Conservation (phyloP, 2,329 filamentous ascomycete species). For the Clonostachys byssicola region DNA sequence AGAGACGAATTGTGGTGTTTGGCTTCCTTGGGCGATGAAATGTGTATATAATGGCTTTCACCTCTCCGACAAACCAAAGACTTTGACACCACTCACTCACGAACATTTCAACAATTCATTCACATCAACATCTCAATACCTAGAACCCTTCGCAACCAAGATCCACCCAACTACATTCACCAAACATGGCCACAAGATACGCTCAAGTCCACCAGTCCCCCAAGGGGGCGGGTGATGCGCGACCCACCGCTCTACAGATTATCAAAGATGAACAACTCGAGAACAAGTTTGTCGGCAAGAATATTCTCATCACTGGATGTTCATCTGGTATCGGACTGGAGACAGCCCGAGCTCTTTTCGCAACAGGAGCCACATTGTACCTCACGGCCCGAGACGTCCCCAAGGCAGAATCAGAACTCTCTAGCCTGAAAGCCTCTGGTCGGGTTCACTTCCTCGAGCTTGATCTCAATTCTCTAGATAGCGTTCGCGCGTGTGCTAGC, state of each 20-base stretch:
- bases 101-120: no score
- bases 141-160: no score
- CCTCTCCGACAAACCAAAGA: no score
- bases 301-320: conserved; percentile 33
- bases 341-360: conserved; percentile 31
- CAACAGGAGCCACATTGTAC: conserved; percentile 37
- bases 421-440: background rate
- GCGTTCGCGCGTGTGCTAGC: conserved; percentile 7
- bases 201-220: background rate
- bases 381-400: conserved; percentile 31
- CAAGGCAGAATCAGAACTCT: conserved; percentile 12
- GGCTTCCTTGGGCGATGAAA: no score
- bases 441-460: background rate
- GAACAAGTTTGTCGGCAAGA: conserved; percentile 8
- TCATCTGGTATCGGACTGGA: conserved; percentile 36
- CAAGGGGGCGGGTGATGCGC: conserved; percentile 6
- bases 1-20: no score
- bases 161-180: no score
- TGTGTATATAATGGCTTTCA: no score
- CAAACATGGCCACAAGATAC: no score
- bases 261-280: conserved; percentile 7
- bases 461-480: conserved; percentile 6
- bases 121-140: no score
- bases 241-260: conserved; percentile 7
- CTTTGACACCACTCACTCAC: no score